Evolutionary conservation across 148 eudicot species (phyloP), one percentile per base, ranked within the genome.

Genomic region (Fagopyrum esculentum): DNA sequence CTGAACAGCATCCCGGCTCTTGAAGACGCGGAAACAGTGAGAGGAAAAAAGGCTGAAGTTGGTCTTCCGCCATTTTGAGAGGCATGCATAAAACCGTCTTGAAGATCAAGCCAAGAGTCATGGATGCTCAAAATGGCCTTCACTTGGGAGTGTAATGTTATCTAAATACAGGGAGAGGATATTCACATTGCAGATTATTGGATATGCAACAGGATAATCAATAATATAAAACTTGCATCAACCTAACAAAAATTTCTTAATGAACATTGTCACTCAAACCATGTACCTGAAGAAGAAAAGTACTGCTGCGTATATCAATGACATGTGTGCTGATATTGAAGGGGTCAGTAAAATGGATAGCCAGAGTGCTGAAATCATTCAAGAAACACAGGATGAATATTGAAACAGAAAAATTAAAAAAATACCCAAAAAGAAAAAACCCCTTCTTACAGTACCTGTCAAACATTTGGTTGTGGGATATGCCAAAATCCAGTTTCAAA

Each of bases 61-160:
- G 98, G 98, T 76, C 96, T 84, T 52, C 93, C 91, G 78, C 84
- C 82, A 72, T 84, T 83, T 81, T 81, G 81, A 77, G 80, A 85
- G 78, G 96, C 76, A 78, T 95, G 98, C 77, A 86, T 78, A 82
- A 95, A 95, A 72, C 98, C 98, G 75, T 87, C 91, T 86, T 92
- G 98, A 82, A 95, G 97, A 86, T 92, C 97, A 77, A 95, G 82
- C 98, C 97, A 92, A 64, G 96, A 90, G 83, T 95, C 98, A 77
- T 85, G 78, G 76, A 95, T 89, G 71, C 89, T 83, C 87, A 92
- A 80, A 75, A 88, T 80, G 57, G 97, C 93, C 80, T 90, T 91
- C 48, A 92, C 98, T 88, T 95, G 96, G 72, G 98, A 95, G 80
- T 88, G 93, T 75, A 95, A 77, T 64, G 91, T 89, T 56, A 91